Evolutionary conservation across 2,329 filamentous ascomycete genomes (phyloP), one percentile per base, ranked within the genome.

Genomic region (Ploettnerulaceae sp.): DNA sequence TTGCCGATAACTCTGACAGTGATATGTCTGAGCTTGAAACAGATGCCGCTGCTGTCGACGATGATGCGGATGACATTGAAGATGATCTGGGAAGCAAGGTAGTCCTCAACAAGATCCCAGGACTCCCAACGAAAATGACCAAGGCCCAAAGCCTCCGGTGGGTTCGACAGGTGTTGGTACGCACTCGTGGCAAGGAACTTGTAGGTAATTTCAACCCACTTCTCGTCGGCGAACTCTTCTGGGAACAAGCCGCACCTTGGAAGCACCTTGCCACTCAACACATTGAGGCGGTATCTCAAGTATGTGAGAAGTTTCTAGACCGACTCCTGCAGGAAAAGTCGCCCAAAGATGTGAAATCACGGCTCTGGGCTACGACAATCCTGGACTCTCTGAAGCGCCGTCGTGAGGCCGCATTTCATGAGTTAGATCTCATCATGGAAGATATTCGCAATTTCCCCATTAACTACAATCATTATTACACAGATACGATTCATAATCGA

Each of bases 211-310:
- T 64, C 57, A 71, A 69, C 45, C 64, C 68, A 2, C 56, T 65
- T 1, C 50, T 70, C 1, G 52, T 71, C 12, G 63, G 63, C 3
- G 66, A 69, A 35, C 51, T 71, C 2, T 71, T 70, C 37, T 63
- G 64, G 56, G 65, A 67, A 39, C 65, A 69, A 48, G 66, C 63
- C 3, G 53, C 51, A 3, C 57, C 58, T 22, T 70, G 67, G 67
- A 45, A 59, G 2, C 20, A 45, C 5, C 52, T 68, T 2, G 62
- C 68, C 2, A 14, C 37, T 0, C 32, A 44, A 3, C 57, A 61
- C 21, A 37, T 60, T 4, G 49, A 59, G 12, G 8, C 31, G 7
- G 48, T 60, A 3, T 53, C 45, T 5, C 17, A 50, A 3, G 9
- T 47, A 3, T 62, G 59, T 28, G 36, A 25, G 14, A 31, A 31